Evolutionary conservation across 1,284 basidiomycete genomes (phyloP).

Genomic region (Trichosporon ovoides): DNA sequence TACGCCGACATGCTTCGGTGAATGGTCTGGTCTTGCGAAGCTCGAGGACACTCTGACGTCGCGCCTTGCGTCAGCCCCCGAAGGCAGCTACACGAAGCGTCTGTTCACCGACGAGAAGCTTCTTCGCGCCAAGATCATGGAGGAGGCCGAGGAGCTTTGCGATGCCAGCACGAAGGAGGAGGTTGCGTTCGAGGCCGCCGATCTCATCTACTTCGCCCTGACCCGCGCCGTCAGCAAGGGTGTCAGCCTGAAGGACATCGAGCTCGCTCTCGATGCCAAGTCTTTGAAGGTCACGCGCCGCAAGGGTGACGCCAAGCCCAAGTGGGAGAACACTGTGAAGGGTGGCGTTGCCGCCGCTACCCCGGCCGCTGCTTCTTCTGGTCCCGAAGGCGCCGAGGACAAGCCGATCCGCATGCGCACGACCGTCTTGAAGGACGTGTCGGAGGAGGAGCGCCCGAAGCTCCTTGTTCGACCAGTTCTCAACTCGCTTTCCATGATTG

Average conservation of each 20-base stretch:
- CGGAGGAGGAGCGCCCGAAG: constrained; percentile 57
- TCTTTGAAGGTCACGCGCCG: constrained; percentile 81
- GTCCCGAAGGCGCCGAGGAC: constrained; percentile 36
- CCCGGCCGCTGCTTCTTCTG: constrained; percentile 32
- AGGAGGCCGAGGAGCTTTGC: constrained; percentile 96
- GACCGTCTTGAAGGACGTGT: constrained; percentile 57
- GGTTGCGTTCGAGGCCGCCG: constrained; percentile 93
- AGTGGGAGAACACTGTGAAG: constrained; percentile 56
- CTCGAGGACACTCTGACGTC: constrained; percentile 76
- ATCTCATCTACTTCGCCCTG: constrained; percentile 90
- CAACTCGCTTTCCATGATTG: constrained; percentile 89
- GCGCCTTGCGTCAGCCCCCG: constrained; percentile 69
- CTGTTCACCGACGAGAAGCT: constrained; percentile 79
- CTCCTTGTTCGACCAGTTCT: constrained; percentile 87
- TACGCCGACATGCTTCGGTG: constrained; percentile 73
- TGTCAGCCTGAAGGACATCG: constrained; percentile 78
- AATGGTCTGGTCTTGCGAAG: constrained; percentile 67
- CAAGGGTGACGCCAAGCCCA: constrained; percentile 88
- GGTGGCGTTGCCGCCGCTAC: constrained; percentile 25
- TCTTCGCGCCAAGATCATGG: constrained; percentile 89
- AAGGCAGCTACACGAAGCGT: constrained; percentile 86
- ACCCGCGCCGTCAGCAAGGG: constrained; percentile 81
- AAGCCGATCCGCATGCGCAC: constrained; percentile 68
- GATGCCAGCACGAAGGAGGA: constrained; percentile 73
- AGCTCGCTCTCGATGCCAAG: constrained; percentile 77